A percentile compares a stretch with the other conserved stretches of the same genome.
phyloP scores from a whole-genome alignment of 2,329 filamentous ascomycete species.

The Sarocladium kiliense region DNA sequence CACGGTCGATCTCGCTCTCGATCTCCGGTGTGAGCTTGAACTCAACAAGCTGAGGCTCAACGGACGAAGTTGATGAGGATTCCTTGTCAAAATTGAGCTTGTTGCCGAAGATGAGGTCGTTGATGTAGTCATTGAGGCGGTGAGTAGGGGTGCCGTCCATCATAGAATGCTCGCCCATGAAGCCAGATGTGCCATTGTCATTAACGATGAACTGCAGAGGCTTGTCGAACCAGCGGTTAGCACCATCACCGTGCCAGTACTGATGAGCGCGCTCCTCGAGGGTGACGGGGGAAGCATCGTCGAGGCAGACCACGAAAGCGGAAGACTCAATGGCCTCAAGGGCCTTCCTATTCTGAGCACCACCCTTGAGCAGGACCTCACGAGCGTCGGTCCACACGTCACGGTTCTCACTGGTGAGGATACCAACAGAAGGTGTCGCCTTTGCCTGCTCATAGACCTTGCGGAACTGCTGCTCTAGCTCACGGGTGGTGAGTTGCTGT shows the following conservation, averaged over 20 bases:
- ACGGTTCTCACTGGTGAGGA: slow-evolving; percentile 86
- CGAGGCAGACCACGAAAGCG: slow-evolving; percentile 88
- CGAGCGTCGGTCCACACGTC: slow-evolving; percentile 89
- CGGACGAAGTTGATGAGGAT: slow-evolving; percentile 53
- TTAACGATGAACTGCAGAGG: slow-evolving; percentile 97
- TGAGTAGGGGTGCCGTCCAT: slow-evolving; percentile 99
- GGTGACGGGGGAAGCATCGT: slow-evolving; percentile 86
- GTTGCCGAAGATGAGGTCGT: slow-evolving; percentile 87
- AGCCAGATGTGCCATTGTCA: slow-evolving; percentile 94
- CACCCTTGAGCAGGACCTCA: slow-evolving; percentile 67
- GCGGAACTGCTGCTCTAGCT: slow-evolving; percentile 86
- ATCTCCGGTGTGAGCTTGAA: slow-evolving; percentile 75
- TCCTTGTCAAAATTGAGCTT: slow-evolving; percentile 69
- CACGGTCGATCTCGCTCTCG: slow-evolving; percentile 71
- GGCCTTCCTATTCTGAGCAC: slow-evolving; percentile 70
- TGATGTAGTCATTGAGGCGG: slow-evolving; percentile 91
- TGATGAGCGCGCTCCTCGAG: slow-evolving; percentile 91
- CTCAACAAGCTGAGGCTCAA: slow-evolving; percentile 71
- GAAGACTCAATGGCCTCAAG: slow-evolving; percentile 81
- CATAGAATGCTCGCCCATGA: slow-evolving; percentile 99
- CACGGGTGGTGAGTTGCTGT: slow-evolving; percentile 78
- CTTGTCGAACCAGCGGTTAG: slow-evolving; percentile 98
- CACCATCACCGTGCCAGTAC: slow-evolving; percentile 97
- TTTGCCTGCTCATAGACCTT: slow-evolving; percentile 73
- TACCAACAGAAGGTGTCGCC: slow-evolving; percentile 65